Evolutionary conservation across 768 basidiomycete genomes (phyloP).

Genomic region (Trametes elegans): DNA sequence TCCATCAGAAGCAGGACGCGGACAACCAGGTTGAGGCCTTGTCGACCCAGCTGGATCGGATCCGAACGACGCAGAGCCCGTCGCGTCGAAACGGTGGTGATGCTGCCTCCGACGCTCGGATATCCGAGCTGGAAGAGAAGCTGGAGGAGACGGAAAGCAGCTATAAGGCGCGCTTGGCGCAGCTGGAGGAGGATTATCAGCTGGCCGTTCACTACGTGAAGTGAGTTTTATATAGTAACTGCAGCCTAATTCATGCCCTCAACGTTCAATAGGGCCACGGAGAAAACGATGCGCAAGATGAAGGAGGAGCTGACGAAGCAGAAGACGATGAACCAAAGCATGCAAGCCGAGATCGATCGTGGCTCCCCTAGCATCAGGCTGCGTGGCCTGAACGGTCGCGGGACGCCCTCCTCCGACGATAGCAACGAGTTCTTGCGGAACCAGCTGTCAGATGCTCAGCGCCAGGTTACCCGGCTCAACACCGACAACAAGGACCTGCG

Average conservation of each 20-base stretch:
- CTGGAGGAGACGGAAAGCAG: conserved; percentile 75
- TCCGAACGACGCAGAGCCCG: conserved; percentile 59
- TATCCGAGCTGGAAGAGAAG: conserved; percentile 70
- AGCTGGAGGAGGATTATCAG: conserved; percentile 94
- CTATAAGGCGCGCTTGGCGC: conserved; percentile 78
- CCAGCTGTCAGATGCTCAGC: conserved; percentile 76
- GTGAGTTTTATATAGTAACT: conserved; percentile 47
- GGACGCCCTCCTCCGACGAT: conserved; percentile 78
- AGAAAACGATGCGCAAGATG: conserved; percentile 97
- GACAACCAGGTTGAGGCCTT: conserved; percentile 68
- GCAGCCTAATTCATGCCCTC: conserved; percentile 16
- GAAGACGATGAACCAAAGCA: conserved; percentile 72
- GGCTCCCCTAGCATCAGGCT: conserved; percentile 51
- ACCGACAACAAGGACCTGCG: conserved; percentile 77
- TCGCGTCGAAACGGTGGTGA: conserved; percentile 34
- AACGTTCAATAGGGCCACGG: conserved; percentile 71
- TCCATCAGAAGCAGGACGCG: conserved; percentile 68
- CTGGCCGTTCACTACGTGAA: conserved; percentile 97
- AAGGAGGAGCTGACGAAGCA: conserved; percentile 93
- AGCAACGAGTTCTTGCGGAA: conserved; percentile 56
- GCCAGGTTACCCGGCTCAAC: conserved; percentile 68
- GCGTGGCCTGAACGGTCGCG: conserved; percentile 67
- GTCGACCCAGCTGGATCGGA: conserved; percentile 62
- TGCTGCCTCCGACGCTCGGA: conserved; percentile 44
- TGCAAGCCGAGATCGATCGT: conserved; percentile 89